Evolutionary conservation across 2,329 filamentous ascomycete species (phyloP).

Genomic region (Phyllosticta citriasiana): DNA sequence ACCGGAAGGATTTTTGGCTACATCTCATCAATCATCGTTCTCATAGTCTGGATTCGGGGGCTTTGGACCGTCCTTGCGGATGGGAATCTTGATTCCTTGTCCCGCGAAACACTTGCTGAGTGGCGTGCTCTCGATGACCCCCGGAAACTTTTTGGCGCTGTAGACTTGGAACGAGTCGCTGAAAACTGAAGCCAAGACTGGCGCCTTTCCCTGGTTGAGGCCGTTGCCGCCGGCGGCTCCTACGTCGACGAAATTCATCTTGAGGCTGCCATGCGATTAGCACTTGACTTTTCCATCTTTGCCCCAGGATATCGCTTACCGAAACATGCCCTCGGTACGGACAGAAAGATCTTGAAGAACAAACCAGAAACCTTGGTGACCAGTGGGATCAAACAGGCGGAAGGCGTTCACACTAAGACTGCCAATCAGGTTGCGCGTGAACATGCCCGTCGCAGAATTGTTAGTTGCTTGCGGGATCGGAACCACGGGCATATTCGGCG

Average conservation of each 20-base stretch:
- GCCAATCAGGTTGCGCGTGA: conserved; percentile 88
- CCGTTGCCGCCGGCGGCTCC: conserved; percentile 38
- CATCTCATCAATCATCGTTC: conserved; percentile 18
- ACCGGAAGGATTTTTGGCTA: too few species aligned
- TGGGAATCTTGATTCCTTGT: conserved; percentile 95
- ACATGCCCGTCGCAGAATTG: conserved; percentile 65
- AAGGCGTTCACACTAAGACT: conserved; percentile 84
- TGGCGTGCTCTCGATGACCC: conserved; percentile 85
- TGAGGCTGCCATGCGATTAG: conserved; percentile 37
- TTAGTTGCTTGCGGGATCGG: conserved; percentile 13
- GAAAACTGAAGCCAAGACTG: conserved; percentile 75
- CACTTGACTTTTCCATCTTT: background rate
- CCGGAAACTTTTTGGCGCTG: conserved; percentile 96
- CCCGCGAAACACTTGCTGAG: conserved; percentile 87
- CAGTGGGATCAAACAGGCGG: conserved; percentile 65
- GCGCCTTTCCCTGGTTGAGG: conserved; percentile 66
- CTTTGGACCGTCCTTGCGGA: conserved; percentile 69
- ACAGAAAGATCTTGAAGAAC: conserved; percentile 92
- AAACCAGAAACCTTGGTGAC: conserved; percentile 90
- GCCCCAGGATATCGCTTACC: conserved; percentile 44
- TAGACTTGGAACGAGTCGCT: conserved; percentile 88
- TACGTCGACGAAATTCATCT: conserved; percentile 77
- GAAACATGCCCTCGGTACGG: conserved; percentile 80
- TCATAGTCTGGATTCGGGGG: conserved; percentile 36
- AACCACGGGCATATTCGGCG: conserved; percentile 13